Conservation (phyloP, 768 basidiomycete species). For the Suillus luteus region DNA sequence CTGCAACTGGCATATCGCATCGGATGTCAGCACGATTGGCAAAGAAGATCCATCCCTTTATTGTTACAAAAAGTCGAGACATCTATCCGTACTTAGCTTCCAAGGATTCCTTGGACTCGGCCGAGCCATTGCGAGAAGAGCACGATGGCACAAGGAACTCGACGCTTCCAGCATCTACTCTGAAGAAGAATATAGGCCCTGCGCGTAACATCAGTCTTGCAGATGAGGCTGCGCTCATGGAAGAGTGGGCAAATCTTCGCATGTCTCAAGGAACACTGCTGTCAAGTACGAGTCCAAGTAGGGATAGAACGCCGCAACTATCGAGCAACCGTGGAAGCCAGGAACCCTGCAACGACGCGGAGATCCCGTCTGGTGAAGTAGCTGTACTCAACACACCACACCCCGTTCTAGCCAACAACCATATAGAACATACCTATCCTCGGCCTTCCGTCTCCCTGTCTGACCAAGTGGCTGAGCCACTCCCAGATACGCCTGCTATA, state of each 20-base stretch:
- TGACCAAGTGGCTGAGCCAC: not conserved
- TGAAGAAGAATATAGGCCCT: constrained; percentile 19
- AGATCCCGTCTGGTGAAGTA: not conserved
- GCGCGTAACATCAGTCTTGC: constrained; percentile 19
- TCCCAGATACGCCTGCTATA: too few species aligned
- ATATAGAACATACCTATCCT: not conserved
- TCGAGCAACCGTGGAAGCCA: not conserved
- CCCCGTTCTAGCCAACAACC: too few species aligned
- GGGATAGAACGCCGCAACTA: not conserved
- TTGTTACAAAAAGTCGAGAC: constrained; percentile 22
- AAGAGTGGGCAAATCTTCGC: constrained; percentile 34
- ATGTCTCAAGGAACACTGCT: constrained; percentile 27
- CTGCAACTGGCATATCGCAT: constrained; percentile 1
- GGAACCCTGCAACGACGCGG: not conserved
- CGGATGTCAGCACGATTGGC: constrained; percentile 26
- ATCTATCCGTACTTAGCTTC: constrained; percentile 32
- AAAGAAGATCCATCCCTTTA: constrained; percentile 22
- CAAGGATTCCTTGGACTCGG: constrained; percentile 18
- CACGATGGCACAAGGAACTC: not conserved
- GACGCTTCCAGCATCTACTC: not conserved
- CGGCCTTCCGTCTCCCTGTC: not conserved
- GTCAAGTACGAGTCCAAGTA: constrained; percentile 12
- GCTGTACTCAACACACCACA: not conserved
- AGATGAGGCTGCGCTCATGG: constrained; percentile 29
- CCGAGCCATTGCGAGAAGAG: not conserved